Base-by-base conservation (phyloP, 2,329 filamentous ascomycete species). In the Hirsutella thompsonii region DNA sequence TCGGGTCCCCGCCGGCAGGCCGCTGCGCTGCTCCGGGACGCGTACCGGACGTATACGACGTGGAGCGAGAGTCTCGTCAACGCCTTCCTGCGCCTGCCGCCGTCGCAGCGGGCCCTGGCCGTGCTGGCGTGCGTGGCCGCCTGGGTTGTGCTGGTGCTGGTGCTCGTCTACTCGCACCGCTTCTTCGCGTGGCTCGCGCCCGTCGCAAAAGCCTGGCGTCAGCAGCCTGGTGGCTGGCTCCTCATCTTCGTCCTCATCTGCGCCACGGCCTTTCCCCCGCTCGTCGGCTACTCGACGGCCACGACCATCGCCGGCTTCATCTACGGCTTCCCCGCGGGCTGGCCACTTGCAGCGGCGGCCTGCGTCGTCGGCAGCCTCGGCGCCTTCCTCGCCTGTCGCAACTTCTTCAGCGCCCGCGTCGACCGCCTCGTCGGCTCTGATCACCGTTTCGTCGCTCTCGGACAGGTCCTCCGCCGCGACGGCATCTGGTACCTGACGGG, bases 401-500 rank as follows among this genome's bases (percentile, higher is more conserved):
- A 84, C 5, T 62, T 95, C 35, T 69, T 96, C 44, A 82, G 81
- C 49, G 67, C 66, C 36, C 89, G 89, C 57, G 89, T 96, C 21
- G 72, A 88, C 51, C 72, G 79, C 16, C 70, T 94, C 51, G 82
- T 95, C 38, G 84, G 85, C 42, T 71, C 74, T 49, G 90, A 98
- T 63, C 81, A 79, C 56, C 76, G 89, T 40, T 98, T 98, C 58
- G 78, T 92, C 9, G 92, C 92, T 4, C 72, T 98, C 20, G 77
- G 84, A 19, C 74, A 95, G 52, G 92, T 92, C 8, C 69, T 98
- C 46, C 87, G 94, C 48, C 81, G 85, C 54, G 92, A 98, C 54
- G 92, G 92, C 1, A 62, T 98, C 39, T 83, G 87, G 53, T 79
- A 96, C 41, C 71, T 98, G 36, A 81, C 86, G 47, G 93, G 92